A percentile compares a stretch with the other conserved stretches of the same genome.
phyloP scores from a whole-genome alignment of 495 filamentous ascomycete genomes.

The Penicillium paxilli region DNA sequence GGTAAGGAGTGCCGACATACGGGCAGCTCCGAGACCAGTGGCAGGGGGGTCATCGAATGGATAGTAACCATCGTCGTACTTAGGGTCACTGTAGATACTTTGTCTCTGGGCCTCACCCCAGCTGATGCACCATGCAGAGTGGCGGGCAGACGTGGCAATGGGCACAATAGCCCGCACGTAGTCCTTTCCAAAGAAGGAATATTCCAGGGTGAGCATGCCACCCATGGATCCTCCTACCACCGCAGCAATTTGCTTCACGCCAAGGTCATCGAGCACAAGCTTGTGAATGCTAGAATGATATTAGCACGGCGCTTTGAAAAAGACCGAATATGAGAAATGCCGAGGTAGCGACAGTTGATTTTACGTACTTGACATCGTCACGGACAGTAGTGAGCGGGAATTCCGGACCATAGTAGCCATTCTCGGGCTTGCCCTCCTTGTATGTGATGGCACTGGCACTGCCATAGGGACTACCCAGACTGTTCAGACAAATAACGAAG shows the following conservation, averaged over 20 bases:
- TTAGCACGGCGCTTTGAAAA: slow-evolving; percentile 26
- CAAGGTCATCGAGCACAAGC: slow-evolving; percentile 84
- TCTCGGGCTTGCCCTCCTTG: slow-evolving; percentile 72
- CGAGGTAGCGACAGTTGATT: too few relatives aligned
- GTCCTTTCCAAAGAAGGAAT: slow-evolving; percentile 92
- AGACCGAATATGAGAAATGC: too few relatives aligned
- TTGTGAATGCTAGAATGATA: slow-evolving; percentile 71
- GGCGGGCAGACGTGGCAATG: slow-evolving; percentile 90
- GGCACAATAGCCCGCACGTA: slow-evolving; percentile 91
- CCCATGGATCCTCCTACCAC: slow-evolving; percentile 98
- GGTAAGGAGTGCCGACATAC: slow-evolving; percentile 94
- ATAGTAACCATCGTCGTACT: slow-evolving; percentile 98
- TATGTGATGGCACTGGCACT: slow-evolving; percentile 92
- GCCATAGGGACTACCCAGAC: slow-evolving; percentile 93
- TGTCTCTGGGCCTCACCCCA: slow-evolving; percentile 98
- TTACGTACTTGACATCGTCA: slow-evolving; percentile 86
- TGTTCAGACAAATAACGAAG: slow-evolving; percentile 95
- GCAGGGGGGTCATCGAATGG: slow-evolving; percentile 76
- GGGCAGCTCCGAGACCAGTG: slow-evolving; percentile 86
- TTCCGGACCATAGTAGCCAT: slow-evolving; percentile 87
- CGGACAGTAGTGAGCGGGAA: slow-evolving; percentile 93
- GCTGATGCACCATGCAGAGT: slow-evolving; percentile 99
- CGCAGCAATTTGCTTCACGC: slow-evolving; percentile 80
- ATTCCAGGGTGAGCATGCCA: slow-evolving; percentile 95
- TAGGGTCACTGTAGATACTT: slow-evolving; percentile 97